Conservation (phyloP, 73 alveolate genomes). For the Loxodes magnus region DNA sequence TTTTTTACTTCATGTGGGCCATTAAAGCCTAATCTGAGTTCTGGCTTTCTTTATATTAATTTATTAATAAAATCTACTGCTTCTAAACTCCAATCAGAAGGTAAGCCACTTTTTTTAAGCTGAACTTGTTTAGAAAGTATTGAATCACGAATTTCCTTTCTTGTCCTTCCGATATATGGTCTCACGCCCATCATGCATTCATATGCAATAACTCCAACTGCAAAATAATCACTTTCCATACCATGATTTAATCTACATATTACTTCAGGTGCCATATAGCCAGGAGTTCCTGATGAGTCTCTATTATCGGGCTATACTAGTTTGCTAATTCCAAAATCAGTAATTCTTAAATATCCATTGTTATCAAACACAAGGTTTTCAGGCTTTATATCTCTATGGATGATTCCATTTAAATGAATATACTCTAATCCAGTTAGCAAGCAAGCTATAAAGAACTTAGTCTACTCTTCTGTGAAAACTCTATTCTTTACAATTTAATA, state of each 20-base stretch:
- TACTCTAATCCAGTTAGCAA: too few species aligned
- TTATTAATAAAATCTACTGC: slow-evolving; percentile 55
- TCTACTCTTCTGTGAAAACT: too few species aligned
- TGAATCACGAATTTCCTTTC: slow-evolving; percentile 45
- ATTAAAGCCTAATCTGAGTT: slow-evolving; percentile 63
- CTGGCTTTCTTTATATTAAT: slow-evolving; percentile 61
- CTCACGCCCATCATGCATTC: slow-evolving; percentile 66
- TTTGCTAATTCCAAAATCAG: too few species aligned
- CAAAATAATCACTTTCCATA: slow-evolving; percentile 55
- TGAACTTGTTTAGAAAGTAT: slow-evolving; percentile 43
- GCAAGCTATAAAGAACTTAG: slow-evolving; percentile 65
- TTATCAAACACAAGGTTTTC: too few species aligned
- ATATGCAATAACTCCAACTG: slow-evolving; percentile 65
- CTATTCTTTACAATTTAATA: too few species aligned
- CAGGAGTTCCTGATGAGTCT: too few species aligned
- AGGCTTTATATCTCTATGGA: too few species aligned
- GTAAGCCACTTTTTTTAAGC: slow-evolving; percentile 32
- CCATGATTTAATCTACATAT: slow-evolving; percentile 58
- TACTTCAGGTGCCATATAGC: too few species aligned
- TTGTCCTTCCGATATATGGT: slow-evolving; percentile 53
- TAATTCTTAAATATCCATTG: too few species aligned
- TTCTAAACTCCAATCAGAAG: slow-evolving; percentile 53
- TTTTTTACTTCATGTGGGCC: slow-evolving; percentile 71
- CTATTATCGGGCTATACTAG: too few species aligned
- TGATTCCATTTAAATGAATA: too few species aligned